Evolutionary conservation across 345 rosid species (phyloP), one percentile per base, ranked within the genome.

Genomic region (Euclidium syriacum): DNA sequence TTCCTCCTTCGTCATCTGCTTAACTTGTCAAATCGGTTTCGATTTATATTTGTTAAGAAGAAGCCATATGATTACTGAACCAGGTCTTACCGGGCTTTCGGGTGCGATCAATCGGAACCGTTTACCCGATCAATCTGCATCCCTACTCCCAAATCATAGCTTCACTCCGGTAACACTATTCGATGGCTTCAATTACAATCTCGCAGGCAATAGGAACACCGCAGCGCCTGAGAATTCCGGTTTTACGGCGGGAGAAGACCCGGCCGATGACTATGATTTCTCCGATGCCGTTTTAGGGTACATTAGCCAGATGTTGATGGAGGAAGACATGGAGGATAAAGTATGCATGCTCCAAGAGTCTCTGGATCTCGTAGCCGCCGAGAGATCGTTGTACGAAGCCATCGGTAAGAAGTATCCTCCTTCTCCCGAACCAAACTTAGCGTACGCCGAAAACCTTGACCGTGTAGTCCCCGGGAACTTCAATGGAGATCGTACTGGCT

Each of bases 341-440:
- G 68, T 71, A 24, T 89, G 86, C 65, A 82, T 85, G 91, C 85
- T 92, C 38, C 91, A 92, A 59, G 91, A 85, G 58, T 87, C 95
- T 35, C 74, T 87, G 60, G 98, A 81, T 76, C 94, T 92, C 58
- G 83, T 81, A 82, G 86, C 84, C 6, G 89, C 95, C 6, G 98
- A 92, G 81, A 83, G 84, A 74, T 80, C 98, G 1, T 77, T 92
- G n/a, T 92, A 92, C 34, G 96, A 88, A 44, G 94, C 81, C 33
- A 78, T 92, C 17, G 96, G 95, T 50, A 75, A 92, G 80, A 92
- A 82, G 59, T 86, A 92, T 57, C 98, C 98, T 25, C 95, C 96
- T 59, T 88, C 95, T 10, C 95, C 96, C 0, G 86, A 81, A 33
- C 78, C 41, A 0, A 63, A 23, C 41, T 52, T 68, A 4, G 36